Evolutionary conservation across 129 eudicot species (phyloP), one percentile per base, ranked within the genome.

Genomic region (Ambrosia artemisiifolia): DNA sequence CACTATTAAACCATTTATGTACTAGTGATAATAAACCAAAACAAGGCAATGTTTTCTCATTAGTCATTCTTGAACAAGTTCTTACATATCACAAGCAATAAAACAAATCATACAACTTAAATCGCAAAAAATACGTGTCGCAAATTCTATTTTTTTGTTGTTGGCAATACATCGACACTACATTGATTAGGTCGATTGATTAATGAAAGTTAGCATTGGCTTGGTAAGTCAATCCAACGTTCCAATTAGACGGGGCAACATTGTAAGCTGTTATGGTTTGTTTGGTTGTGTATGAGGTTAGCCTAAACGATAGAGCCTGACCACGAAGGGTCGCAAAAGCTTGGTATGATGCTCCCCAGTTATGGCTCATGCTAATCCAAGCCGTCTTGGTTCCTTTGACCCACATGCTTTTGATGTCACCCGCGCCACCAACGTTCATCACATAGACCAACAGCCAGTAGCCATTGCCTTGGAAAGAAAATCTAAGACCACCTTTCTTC

Each of bases 271-370:
- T 70, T 67, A 92, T 75, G 33, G 91, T 85, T 69, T 92, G 85
- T 34, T 80, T 80, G 46, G 94, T 65, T 46, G 88, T 79, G 83
- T 80, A 85, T 0, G 95, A 87, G 36, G 89, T 83, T 30, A 89
- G 20, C 81, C 85, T 89, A 77, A 92, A 92, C 16, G 96, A 88
- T 11, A 92, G 81, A 1, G 90, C 70, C 50, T 92, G 96, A 47
- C 96, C 96, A 8, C 78, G 66, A 1, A 92, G 86, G 2, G 87
- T 74, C 1, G 91, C 86, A 40, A 89, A 88, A 0, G 96, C 96
- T 65, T 92, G 96, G 80, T 89, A 92, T 7, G 96, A 85, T 7
- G 90, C 95, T 10, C 98, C 98, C 98, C 98, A 94, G 55, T 94
- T 94, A 46, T 90, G 96, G 89, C 89, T 87, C 98, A 94, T 94